Conservation (phyloP, 768 basidiomycete genomes). For the Russula earlei region DNA sequence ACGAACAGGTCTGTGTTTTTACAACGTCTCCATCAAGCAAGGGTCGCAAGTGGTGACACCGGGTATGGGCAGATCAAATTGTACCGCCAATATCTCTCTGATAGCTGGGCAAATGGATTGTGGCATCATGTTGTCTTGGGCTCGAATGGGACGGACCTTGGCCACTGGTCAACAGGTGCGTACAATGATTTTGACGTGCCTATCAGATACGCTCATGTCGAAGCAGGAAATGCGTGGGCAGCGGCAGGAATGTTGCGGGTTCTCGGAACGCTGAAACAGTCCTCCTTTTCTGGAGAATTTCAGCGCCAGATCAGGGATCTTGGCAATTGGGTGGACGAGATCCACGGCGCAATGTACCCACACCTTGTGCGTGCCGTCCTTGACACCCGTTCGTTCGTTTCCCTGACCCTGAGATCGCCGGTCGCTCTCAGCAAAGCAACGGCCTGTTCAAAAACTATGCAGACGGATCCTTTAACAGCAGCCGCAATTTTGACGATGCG, state of each 20-base stretch:
- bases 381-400: background rate
- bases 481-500: conserved; percentile 53
- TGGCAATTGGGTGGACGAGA: conserved; percentile 56
- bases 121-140: conserved; percentile 76
- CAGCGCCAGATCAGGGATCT: conserved; percentile 48
- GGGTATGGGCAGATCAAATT: conserved; percentile 36
- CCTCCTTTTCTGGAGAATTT: conserved; percentile 42
- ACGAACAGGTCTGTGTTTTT: conserved; percentile 38
- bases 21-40: no score
- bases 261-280: conserved; percentile 59
- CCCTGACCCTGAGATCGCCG: background rate
- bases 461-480: conserved; percentile 33
- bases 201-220: background rate
- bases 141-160: conserved; percentile 39
- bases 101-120: conserved; percentile 39
- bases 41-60: background rate
- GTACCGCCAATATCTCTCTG: conserved; percentile 57
- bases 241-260: conserved; percentile 83
- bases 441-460: conserved; percentile 67
- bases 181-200: background rate
- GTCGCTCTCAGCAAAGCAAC: conserved; percentile 31
- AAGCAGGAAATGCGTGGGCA: conserved; percentile 81
- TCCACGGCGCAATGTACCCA: conserved; percentile 61
- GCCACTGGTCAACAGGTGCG: conserved; percentile 75
- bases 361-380: conserved; percentile 38